Conservation (phyloP, 2,329 filamentous ascomycete genomes). For the Diaporthe amygdali region DNA sequence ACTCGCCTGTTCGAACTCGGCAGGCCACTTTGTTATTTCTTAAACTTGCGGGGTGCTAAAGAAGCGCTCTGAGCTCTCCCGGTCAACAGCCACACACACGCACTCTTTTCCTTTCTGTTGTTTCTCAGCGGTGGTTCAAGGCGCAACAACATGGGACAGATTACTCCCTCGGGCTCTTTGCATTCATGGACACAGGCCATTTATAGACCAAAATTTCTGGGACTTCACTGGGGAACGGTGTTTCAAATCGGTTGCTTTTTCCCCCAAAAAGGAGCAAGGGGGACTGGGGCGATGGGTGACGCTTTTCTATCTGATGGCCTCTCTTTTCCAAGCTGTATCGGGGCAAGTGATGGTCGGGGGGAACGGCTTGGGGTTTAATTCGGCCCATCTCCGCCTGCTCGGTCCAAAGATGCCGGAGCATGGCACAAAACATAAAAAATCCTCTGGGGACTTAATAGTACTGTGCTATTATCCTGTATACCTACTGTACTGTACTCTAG, state of each 20-base stretch:
- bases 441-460: neutral
- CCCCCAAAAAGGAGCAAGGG: neutral
- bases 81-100: neutral
- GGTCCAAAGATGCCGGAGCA: neutral
- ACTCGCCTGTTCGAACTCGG: neutral
- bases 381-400: neutral
- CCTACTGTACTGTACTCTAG: conserved; percentile 12
- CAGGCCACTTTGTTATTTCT: neutral
- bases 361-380: neutral
- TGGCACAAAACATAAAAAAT: neutral
- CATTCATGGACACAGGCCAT: conserved; percentile 2
- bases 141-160: neutral
- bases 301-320: neutral
- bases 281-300: neutral
- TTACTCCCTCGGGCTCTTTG: neutral
- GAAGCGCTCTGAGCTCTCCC: neutral
- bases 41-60: neutral
- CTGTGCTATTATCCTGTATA: conserved; percentile 8
- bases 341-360: neutral
- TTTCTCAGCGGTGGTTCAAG: neutral
- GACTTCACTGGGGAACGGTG: neutral
- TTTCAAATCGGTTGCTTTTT: neutral
- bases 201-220: conserved; percentile 7
- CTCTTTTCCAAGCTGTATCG: neutral
- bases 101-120: neutral